Evolutionary conservation across 1,139 yeast species (phyloP), one percentile per base, ranked within the genome.

Genomic region (Yamadazyma mexicana): DNA sequence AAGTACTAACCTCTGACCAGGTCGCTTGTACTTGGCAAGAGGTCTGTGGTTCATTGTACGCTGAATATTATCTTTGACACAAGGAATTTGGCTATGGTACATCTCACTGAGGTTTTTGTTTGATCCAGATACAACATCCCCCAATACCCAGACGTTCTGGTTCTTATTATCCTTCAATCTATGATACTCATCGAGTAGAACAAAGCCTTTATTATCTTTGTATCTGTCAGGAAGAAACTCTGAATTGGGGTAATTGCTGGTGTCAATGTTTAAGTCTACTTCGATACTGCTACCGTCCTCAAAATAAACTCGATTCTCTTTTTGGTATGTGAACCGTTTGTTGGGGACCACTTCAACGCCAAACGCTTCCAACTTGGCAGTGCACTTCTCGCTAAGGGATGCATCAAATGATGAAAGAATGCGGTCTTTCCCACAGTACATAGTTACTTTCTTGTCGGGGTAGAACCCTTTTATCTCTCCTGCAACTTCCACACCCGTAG

Each of bases 401-500:
- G 52, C 51, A 2, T 53, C 50, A 9, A 52, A 40, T 1, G 36
- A 35, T 3, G 43, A 31, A 43, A 66, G 53, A 1, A 69, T 67
- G n/a, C 49, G 54, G 4, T 44, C 22, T 1, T 52, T 31, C 5
- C 69, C 69, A 10, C 66, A 55, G 43, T 51, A 60, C 28, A 68
- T 52, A 5, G 58, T 55, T 15, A 66, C 57, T 11, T 48, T 36
- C 37, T 58, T 55, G 11, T 48, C 46, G 14, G 39, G 33, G 34
- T 44, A 59, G 17, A 40, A 42, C 16, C 39, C 44, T 3, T 60
- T 69, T 18, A 68, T 48, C 41, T 68, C 74, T 4, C 68, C 70
- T 5, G 67, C 63, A 5, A 56, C 44, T 47, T 69, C 74, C 16
- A 66, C 69, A n/a, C 73, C 74, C 5, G 73, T 64, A 9, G 65